Base-by-base conservation (phyloP, 345 rosid species). In the Sisymbrium altissimum region DNA sequence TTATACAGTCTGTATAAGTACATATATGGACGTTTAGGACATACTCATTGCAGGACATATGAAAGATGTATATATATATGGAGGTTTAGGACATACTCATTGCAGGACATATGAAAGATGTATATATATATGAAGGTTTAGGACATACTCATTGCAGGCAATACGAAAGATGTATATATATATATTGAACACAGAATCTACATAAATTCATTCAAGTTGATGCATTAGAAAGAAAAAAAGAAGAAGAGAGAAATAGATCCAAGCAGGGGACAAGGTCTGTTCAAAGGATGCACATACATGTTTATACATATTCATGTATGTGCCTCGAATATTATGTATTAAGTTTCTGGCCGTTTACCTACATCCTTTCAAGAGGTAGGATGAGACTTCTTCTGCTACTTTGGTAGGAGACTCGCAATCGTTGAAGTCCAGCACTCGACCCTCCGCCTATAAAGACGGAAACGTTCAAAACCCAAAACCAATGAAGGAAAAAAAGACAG, bases 321-420 rank as follows among this genome's bases (percentile, higher is more conserved):
- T 46, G 65, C 68, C 54, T 21, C 27, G 43, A 27, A 53, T 36
- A 70, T 54, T 54, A 62, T 55, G 48, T 60, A 40, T 66, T 50
- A 36, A 62, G 64, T 12, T 40, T 68, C 50, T 36, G 43, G 15
- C 71, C 50, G 36, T 62, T 70, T 46, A 70, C 61, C 46, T 77
- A 54, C 76, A 64, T 36, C 85, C 83, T 74, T 86, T 89, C 81
- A 85, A 76, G 66, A 87, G 84, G 73, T 82, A 85, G 23, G 98
- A 83, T 35, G 91, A 89, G 90, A 53, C 89, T 87, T 39, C 88
- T 78, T 60, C 6, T 79, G 53, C 80, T 68, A 78, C 81, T 77
- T 85, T 89, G 78, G 67, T 82, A 0, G 97, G 99, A 21, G 91
- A 89, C 71, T 78, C 97, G 43, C 98, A 96, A 68, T 96, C 99